phyloP scores from a whole-genome alignment of 1,139 yeast species.

The Geotrichum restrictum region DNA sequence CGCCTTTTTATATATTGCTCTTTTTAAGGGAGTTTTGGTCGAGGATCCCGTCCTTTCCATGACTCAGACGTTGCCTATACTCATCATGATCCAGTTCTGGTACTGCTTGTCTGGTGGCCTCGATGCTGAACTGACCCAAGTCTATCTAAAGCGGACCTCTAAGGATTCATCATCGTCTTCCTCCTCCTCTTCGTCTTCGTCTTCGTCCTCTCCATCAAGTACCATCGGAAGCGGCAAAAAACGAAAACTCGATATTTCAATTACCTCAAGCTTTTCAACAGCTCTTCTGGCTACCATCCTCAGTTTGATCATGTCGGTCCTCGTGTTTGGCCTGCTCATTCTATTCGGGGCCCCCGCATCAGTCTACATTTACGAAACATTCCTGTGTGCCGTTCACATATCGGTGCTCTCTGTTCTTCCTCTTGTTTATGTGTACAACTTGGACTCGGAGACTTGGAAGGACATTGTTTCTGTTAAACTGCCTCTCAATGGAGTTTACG shows the following conservation, averaged over 20 bases:
- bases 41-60: slow-evolving; percentile 27
- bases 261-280: slow-evolving; percentile 18
- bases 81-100: slow-evolving; percentile 29
- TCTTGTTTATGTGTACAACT: slow-evolving; percentile 55
- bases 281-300: slow-evolving; percentile 38
- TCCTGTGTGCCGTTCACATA: slow-evolving; percentile 60
- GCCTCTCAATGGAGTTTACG: slow-evolving; percentile 35
- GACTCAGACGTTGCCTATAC: slow-evolving; percentile 28
- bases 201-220: no score
- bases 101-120: slow-evolving; percentile 31
- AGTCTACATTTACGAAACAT: slow-evolving; percentile 54
- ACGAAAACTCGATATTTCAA: slow-evolving; percentile 22
- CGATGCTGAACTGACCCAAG: slow-evolving; percentile 19
- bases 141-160: slow-evolving; percentile 1
- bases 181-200: background rate
- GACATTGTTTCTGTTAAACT: slow-evolving; percentile 39
- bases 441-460: slow-evolving; percentile 50
- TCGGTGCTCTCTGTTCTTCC: slow-evolving; percentile 63
- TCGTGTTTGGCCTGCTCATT: slow-evolving; percentile 52
- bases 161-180: background rate
- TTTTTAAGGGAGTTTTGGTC: slow-evolving; percentile 21
- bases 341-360: slow-evolving; percentile 86
- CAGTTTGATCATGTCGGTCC: slow-evolving; percentile 47
- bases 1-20: slow-evolving; percentile 17
- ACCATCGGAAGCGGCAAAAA: slow-evolving; percentile 12